These are phyloP conservation scores for Tricholomella constricta DNA, from an alignment of 768 basidiomycete species.

Conservation along the genomic window DNA sequence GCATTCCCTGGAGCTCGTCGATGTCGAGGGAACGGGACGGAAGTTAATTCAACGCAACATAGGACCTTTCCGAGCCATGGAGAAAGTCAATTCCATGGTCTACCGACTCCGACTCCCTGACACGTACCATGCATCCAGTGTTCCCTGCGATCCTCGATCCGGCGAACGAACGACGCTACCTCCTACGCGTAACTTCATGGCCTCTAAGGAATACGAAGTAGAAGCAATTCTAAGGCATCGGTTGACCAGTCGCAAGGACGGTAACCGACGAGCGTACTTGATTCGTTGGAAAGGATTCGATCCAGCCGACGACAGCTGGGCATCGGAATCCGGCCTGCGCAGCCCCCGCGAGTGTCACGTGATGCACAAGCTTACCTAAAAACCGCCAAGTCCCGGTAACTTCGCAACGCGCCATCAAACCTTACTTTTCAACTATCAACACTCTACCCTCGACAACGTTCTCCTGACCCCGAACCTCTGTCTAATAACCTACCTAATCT, in stretches of 20 bases:
- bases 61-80: conserved; percentile 27
- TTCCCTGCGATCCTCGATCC: conserved; percentile 1
- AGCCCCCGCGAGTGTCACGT: background rate
- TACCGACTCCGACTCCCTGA: conserved; percentile 24
- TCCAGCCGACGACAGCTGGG: background rate
- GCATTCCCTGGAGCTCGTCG: conserved; percentile 24
- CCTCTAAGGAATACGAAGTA: background rate
- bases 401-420: background rate
- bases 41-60: conserved; percentile 25
- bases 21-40: conserved; percentile 19
- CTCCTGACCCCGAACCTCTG: no score
- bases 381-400: background rate
- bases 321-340: background rate
- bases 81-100: conserved; percentile 24
- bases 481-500: no score
- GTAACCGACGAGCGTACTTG: background rate
- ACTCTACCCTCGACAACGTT: no score
- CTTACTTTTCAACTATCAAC: no score
- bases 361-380: background rate
- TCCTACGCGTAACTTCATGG: background rate
- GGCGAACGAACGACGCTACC: background rate
- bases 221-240: background rate
- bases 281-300: background rate
- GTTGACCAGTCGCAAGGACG: background rate
- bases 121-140: conserved; percentile 25